phyloP scores from a whole-genome alignment of 31 red algal species.

The Asparagopsis taxiformis region DNA sequence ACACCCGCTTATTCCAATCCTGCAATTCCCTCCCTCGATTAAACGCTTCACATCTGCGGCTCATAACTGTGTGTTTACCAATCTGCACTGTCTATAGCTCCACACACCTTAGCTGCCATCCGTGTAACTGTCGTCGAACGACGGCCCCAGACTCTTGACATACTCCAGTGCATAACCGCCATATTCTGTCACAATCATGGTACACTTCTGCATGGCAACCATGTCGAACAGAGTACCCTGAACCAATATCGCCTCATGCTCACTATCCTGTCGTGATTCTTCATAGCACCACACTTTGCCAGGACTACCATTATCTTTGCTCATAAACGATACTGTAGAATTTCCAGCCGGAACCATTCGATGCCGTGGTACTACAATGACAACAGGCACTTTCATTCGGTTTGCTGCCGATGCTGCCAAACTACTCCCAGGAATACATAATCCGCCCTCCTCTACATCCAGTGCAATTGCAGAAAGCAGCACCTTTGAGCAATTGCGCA shows the following conservation, averaged over 20 bases:
- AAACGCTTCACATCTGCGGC: not conserved
- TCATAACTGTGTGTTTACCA: not conserved
- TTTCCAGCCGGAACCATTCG: conserved; percentile 41
- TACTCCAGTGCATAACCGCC: conserved; percentile 58
- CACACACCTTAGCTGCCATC: not conserved
- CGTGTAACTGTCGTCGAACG: conserved; percentile 8
- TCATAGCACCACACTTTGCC: conserved; percentile 58
- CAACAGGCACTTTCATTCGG: conserved; percentile 20
- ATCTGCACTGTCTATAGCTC: not conserved
- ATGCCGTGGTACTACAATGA: conserved; percentile 26
- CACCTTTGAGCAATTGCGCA: conserved; percentile 16
- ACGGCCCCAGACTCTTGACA: conserved; percentile 31
- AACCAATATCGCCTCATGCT: conserved; percentile 31
- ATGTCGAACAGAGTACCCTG: conserved; percentile 39
- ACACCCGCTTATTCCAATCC: not conserved
- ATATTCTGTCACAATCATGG: conserved; percentile 42
- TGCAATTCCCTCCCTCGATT: not conserved
- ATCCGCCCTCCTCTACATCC: conserved; percentile 39
- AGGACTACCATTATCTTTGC: conserved; percentile 1
- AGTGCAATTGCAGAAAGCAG: conserved; percentile 22
- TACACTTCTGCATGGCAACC: conserved; percentile 38
- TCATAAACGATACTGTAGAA: conserved; percentile 14
- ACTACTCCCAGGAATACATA: conserved; percentile 21
- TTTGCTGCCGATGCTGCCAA: conserved; percentile 39
- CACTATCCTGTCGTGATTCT: conserved; percentile 35